phyloP scores from a whole-genome alignment of 257 asterid species.

The Vinca minor region DNA sequence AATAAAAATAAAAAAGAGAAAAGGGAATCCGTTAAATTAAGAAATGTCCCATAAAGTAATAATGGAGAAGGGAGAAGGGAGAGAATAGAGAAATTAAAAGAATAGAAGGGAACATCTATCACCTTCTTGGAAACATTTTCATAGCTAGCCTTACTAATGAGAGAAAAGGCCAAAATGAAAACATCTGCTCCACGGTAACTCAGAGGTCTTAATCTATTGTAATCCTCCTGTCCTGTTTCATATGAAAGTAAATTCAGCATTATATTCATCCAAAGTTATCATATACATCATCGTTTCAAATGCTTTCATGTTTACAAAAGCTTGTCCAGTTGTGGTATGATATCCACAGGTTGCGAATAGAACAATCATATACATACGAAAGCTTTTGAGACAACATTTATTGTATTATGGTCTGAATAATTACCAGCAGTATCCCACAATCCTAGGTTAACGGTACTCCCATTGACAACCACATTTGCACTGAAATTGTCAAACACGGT shows the following conservation, averaged over 20 bases:
- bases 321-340: background rate
- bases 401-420: background rate
- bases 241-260: background rate
- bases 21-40: slow-evolving; percentile 1
- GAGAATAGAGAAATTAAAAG: background rate
- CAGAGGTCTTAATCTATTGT: slow-evolving; percentile 48
- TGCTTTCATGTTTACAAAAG: background rate
- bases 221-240: slow-evolving; percentile 47
- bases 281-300: background rate
- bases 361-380: background rate
- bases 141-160: slow-evolving; percentile 52
- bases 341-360: too few relatives aligned
- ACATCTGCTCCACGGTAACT: slow-evolving; percentile 57
- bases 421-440: slow-evolving; percentile 59
- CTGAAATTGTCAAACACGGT: slow-evolving; percentile 54
- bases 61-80: background rate
- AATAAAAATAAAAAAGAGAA: slow-evolving; percentile 11
- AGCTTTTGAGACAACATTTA: background rate
- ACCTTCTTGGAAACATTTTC: slow-evolving; percentile 55
- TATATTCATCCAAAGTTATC: background rate
- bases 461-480: slow-evolving; percentile 53
- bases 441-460: slow-evolving; percentile 45
- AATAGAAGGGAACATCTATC: background rate
- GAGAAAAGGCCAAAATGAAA: slow-evolving; percentile 54
- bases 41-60: too few relatives aligned